phyloP scores from a whole-genome alignment of 257 asterid species.

The Solanum neorickii region DNA sequence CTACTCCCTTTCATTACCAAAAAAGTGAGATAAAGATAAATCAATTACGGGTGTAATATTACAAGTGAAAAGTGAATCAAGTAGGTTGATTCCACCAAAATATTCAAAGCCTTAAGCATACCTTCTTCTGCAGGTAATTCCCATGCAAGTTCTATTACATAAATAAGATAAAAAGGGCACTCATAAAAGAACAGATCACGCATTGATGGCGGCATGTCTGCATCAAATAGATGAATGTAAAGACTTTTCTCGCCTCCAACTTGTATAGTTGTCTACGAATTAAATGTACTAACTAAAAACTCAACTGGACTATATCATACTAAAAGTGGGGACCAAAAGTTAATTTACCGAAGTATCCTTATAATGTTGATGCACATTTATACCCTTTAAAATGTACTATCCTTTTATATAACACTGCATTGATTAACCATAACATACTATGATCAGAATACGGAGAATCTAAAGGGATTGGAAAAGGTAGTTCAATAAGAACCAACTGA shows the following conservation, averaged over 20 bases:
- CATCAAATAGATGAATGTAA: not conserved
- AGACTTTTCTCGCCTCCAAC: not conserved
- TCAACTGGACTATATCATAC: not conserved
- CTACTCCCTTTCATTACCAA: not conserved
- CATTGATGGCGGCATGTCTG: not conserved
- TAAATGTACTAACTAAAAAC: not conserved
- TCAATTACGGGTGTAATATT: not conserved
- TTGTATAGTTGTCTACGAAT: not conserved
- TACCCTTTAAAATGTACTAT: not conserved
- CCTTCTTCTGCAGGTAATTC: not conserved
- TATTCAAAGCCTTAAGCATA: not conserved
- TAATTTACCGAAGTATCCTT: not conserved
- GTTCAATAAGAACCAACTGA: not conserved
- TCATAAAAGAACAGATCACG: not conserved
- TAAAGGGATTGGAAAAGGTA: not conserved
- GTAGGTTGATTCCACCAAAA: not conserved
- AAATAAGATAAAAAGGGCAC: not conserved
- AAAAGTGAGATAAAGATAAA: not conserved
- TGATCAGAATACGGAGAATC: not conserved
- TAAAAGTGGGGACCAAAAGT: not conserved
- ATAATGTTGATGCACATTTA: not conserved
- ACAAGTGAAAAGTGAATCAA: not conserved
- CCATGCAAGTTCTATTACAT: not conserved
- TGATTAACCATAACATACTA: not conserved
- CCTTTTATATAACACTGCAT: not conserved